Conservation (phyloP, 1,139 yeast species). For the Lodderomyces oxycetoniae region DNA sequence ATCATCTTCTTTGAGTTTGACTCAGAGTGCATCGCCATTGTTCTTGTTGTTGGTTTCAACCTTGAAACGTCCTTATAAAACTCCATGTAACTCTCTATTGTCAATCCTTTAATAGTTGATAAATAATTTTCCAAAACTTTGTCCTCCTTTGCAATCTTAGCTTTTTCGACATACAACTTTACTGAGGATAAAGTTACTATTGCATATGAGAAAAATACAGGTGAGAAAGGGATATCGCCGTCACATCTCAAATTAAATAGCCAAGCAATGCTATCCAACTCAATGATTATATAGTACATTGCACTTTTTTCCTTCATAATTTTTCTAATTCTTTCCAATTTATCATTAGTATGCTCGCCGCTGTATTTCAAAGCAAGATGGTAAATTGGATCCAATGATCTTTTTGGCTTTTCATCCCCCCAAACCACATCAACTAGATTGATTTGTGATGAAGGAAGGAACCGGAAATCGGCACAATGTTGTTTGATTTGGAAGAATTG, state of each 20-base stretch:
- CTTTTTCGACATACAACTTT: constrained; percentile 33
- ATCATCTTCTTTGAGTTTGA: constrained; percentile 20
- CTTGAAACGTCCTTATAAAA: constrained; percentile 30
- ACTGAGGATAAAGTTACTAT: constrained; percentile 30
- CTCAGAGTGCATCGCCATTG: constrained; percentile 12
- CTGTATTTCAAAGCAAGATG: constrained; percentile 36
- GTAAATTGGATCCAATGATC: constrained; percentile 38
- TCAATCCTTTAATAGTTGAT: constrained; percentile 23
- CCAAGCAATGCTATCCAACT: constrained; percentile 55
- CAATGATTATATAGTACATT: constrained; percentile 35
- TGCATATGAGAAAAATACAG: constrained; percentile 48
- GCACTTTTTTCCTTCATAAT: constrained; percentile 20
- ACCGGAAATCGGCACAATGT: constrained; percentile 21
- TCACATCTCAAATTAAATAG: constrained; percentile 46
- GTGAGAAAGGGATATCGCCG: constrained; percentile 42
- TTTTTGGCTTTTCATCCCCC: constrained; percentile 36
- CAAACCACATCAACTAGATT: constrained; percentile 41
- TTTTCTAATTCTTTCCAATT: constrained; percentile 26
- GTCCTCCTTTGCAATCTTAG: constrained; percentile 25
- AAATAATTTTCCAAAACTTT: constrained; percentile 24
- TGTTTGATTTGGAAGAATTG: constrained; percentile 28
- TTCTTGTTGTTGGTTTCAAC: constrained; percentile 20
- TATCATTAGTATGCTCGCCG: constrained; percentile 39
- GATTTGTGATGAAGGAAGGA: constrained; percentile 26
- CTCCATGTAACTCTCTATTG: constrained; percentile 24